These are phyloP conservation scores for Halophytophthora batemanensis DNA, from an alignment of 352 stramenopile species.

Conservation along the genomic window DNA sequence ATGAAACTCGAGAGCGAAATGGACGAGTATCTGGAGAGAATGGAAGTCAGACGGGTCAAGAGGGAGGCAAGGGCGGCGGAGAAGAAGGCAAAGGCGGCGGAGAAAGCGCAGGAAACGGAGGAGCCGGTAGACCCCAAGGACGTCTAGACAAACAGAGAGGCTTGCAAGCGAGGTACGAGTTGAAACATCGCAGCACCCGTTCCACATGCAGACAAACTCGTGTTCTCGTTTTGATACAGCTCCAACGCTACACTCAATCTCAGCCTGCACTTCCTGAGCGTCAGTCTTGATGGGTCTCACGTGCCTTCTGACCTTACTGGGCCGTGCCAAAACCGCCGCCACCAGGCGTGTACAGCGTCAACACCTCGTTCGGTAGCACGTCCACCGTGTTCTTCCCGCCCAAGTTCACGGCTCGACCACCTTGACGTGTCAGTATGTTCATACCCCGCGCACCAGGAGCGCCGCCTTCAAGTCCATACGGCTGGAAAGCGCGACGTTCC, in stretches of 20 bases:
- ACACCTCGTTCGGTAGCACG: constrained; percentile 89
- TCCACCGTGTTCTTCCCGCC: constrained; percentile 95
- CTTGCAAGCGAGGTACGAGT: background rate
- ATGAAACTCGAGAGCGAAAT: constrained; percentile 66
- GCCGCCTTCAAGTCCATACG: constrained; percentile 94
- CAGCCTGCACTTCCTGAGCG: constrained; percentile 12
- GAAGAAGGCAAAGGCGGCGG: constrained; percentile 16
- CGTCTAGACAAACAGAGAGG: constrained; percentile 5
- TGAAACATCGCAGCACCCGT: background rate
- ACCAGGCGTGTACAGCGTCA: constrained; percentile 96
- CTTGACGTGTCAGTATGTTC: constrained; percentile 87
- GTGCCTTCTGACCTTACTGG: constrained; percentile 11
- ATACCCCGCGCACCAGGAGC: constrained; percentile 87
- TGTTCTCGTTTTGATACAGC: no score
- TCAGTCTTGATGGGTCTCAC: constrained; percentile 5
- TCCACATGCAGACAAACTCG: no score
- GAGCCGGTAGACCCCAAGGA: constrained; percentile 7
- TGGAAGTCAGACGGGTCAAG: constrained; percentile 12
- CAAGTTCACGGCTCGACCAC: constrained; percentile 70
- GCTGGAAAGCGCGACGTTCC: constrained; percentile 93
- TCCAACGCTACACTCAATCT: no score
- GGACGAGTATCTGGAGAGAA: constrained; percentile 45
- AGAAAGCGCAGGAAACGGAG: constrained; percentile 13
- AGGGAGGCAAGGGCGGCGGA: constrained; percentile 7
- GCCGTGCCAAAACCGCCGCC: constrained; percentile 91